Evolutionary conservation across 345 rosid species (phyloP), one percentile per base, ranked within the genome.

Genomic region (Sonneratia alba): DNA sequence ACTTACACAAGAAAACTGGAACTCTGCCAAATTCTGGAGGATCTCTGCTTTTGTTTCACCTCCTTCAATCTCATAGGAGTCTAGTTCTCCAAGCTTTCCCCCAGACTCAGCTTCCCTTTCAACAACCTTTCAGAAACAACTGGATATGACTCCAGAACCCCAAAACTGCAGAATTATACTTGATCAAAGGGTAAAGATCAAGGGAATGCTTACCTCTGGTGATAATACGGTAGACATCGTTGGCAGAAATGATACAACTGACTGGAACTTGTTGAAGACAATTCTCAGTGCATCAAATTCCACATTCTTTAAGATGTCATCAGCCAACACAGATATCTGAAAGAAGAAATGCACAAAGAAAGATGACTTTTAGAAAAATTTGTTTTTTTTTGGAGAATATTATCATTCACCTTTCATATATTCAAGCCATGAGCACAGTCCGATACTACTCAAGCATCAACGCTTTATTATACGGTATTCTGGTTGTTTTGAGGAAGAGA

Each of bases 1-100:
- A 81, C 99, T 90, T 85, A 95, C 99, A 81, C 97, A 92, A 78
- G 99, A 95, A 75, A 95, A 92, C 79, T 95, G 99, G 83, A 95
- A 95, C 85, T 95, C 99, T 0, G 96, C 61, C 53, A 95, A 87
- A 76, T 95, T 95, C 82, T 95, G 99, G 74, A 95, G 91, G 70
- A 90, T 86, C 78, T 89, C 97, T 61, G 92, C 87, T 86, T 90
- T 95, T 69, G 97, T 91, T 73, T 92, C 97, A 75, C 92, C 89
- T 38, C 99, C 99, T 92, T 95, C 99, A 70, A 95, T 85, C 79
- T 95, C 99, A 74, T 95, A 95, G 18, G 87, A 84, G 82, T 95
- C 99, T 2, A 95, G 88, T n/a, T 87, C 93, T 45, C 96, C 96
- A 69, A 95, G 89, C 84, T 76, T 90, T 66, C 98, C 97, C 56